Evolutionary conservation across 306 rosid genomes (phyloP).

Genomic region (Cercis canadensis): DNA sequence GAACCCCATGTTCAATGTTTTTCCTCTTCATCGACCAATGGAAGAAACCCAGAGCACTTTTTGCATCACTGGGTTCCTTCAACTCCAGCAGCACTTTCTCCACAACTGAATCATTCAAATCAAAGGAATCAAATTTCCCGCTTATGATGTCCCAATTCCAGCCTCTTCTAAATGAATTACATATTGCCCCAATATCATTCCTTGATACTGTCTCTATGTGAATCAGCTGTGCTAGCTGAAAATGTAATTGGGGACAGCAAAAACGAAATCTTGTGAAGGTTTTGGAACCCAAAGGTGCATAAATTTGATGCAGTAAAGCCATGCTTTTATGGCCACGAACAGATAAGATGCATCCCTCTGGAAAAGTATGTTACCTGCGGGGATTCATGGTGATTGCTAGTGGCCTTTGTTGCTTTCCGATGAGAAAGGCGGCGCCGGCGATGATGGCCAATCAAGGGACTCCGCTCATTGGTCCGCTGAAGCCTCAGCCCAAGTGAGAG

Average conservation of each 20-base stretch:
- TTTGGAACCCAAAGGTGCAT: conserved; percentile 33
- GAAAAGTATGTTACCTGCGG: too few relatives aligned
- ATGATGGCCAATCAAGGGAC: too few relatives aligned
- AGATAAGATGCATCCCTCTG: not conserved
- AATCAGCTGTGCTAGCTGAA: conserved; percentile 19
- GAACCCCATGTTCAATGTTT: conserved; percentile 54
- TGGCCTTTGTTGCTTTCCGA: too few relatives aligned
- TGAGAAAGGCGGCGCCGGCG: too few relatives aligned
- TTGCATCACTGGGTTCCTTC: conserved; percentile 66
- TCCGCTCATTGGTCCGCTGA: too few relatives aligned
- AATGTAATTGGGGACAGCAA: conserved; percentile 6
- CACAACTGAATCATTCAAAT: conserved; percentile 48
- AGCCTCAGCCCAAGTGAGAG: too few relatives aligned
- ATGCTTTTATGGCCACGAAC: not conserved
- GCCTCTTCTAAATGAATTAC: conserved; percentile 54
- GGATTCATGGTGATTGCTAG: too few relatives aligned
- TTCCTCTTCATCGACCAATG: conserved; percentile 68
- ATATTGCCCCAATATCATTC: conserved; percentile 37
- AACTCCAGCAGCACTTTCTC: conserved; percentile 55
- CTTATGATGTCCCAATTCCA: conserved; percentile 64
- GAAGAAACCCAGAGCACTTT: conserved; percentile 74
- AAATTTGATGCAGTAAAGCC: conserved; percentile 32
- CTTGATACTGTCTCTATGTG: conserved; percentile 26
- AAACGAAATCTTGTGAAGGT: conserved; percentile 11
- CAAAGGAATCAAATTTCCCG: conserved; percentile 42